phyloP scores from a whole-genome alignment of 2,329 filamentous ascomycete species.

The Scytalidium lignicola region DNA sequence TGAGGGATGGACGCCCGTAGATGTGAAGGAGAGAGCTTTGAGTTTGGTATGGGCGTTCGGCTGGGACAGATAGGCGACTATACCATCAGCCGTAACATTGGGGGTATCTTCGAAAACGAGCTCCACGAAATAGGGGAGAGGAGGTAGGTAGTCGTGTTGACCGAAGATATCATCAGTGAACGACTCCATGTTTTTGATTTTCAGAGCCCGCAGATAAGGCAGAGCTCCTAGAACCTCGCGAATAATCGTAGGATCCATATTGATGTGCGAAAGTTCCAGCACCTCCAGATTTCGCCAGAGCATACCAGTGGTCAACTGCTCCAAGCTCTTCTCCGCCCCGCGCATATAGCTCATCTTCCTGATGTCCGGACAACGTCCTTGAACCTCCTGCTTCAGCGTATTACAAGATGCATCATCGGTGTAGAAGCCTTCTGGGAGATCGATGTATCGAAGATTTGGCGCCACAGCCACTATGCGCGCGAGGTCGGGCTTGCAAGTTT shows the following conservation, averaged over 20 bases:
- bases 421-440: constrained; percentile 84
- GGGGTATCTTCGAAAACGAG: constrained; percentile 69
- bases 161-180: constrained; percentile 76
- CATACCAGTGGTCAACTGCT: constrained; percentile 59
- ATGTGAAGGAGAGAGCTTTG: constrained; percentile 62
- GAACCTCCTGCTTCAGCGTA: constrained; percentile 75
- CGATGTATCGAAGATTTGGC: constrained; percentile 81
- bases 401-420: constrained; percentile 71
- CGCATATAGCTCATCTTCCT: constrained; percentile 82
- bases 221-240: constrained; percentile 67
- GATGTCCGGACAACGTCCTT: constrained; percentile 76
- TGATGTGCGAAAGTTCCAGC: constrained; percentile 62
- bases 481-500: constrained; percentile 77
- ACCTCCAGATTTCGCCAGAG: constrained; percentile 69
- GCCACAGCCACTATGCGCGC: constrained; percentile 81
- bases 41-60: constrained; percentile 55
- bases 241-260: constrained; percentile 65
- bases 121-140: constrained; percentile 69
- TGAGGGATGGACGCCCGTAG: constrained; percentile 60
- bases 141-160: constrained; percentile 57
- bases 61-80: constrained; percentile 63
- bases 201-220: constrained; percentile 64
- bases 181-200: constrained; percentile 62
- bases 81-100: constrained; percentile 64
- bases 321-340: constrained; percentile 74